Evolutionary conservation across 768 basidiomycete genomes (phyloP).

Genomic region (Dioszegia hungarica): DNA sequence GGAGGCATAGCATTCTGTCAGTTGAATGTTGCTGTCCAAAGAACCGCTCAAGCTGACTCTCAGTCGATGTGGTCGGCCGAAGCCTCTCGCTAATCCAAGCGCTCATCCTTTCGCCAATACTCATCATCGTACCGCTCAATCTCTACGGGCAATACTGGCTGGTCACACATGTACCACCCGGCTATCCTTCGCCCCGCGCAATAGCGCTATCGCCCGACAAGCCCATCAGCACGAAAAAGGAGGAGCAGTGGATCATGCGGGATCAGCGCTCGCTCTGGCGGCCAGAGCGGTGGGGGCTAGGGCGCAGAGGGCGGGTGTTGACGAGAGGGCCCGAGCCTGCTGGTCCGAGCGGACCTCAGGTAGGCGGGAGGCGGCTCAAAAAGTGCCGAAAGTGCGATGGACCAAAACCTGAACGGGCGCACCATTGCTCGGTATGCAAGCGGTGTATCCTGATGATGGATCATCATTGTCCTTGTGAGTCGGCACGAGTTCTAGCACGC

Average conservation of each 20-base stretch:
- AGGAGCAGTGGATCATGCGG: conserved; percentile 34
- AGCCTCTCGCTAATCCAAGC: conserved; percentile 60
- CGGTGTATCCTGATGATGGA: conserved; percentile 64
- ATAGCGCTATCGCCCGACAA: conserved; percentile 2
- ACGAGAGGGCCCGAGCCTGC: not conserved
- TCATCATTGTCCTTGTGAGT: conserved; percentile 51
- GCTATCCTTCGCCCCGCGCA: conserved; percentile 55
- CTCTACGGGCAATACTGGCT: conserved; percentile 78
- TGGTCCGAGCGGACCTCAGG: not conserved
- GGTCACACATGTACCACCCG: conserved; percentile 72
- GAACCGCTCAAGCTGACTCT: not conserved
- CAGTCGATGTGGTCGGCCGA: conserved; percentile 76
- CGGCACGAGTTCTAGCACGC: no score
- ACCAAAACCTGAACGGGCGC: conserved; percentile 76
- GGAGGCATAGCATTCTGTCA: conserved; percentile 77
- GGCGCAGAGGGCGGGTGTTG: conserved; percentile 8
- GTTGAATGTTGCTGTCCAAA: conserved; percentile 48
- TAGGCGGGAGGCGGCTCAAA: conserved; percentile 54
- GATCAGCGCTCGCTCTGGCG: conserved; percentile 56
- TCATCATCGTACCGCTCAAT: conserved; percentile 71
- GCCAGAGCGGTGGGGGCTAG: conserved; percentile 30
- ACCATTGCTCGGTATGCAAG: conserved; percentile 89
- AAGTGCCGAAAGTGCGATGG: conserved; percentile 67
- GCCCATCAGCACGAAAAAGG: conserved; percentile 5
- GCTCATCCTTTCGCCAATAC: conserved; percentile 56